These are phyloP conservation scores for Pyrenophora seminiperda DNA, from an alignment of 2,329 filamentous ascomycete species.

Conservation along the genomic window DNA sequence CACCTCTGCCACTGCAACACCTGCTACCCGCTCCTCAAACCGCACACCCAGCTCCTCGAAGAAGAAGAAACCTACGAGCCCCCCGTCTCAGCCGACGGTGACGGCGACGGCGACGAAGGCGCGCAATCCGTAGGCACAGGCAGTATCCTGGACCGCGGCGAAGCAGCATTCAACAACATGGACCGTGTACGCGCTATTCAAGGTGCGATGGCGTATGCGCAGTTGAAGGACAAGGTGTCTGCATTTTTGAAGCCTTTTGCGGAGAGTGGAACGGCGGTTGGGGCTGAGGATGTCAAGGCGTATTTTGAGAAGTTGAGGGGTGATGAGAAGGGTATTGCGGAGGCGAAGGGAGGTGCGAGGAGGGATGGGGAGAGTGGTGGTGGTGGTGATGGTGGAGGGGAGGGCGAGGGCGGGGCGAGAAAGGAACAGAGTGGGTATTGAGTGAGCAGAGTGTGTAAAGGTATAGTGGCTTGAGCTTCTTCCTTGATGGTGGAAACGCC, in stretches of 20 bases:
- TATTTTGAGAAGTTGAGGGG: conserved; percentile 95
- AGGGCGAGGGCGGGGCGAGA: conserved; percentile 34
- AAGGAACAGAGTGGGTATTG: conserved; percentile 51
- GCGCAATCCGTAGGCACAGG: conserved; percentile 70
- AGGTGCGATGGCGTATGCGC: conserved; percentile 97
- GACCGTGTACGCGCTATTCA: conserved; percentile 91
- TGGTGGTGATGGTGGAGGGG: conserved; percentile 25
- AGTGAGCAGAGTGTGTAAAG: no score
- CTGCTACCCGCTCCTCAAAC: conserved; percentile 76
- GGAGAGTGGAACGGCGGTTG: conserved; percentile 83
- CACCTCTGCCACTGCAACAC: conserved; percentile 78
- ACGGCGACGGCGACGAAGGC: conserved; percentile 57
- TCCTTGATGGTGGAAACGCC: no score
- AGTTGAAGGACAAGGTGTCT: conserved; percentile 94
- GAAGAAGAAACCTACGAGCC: conserved; percentile 95
- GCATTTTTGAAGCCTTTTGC: conserved; percentile 93
- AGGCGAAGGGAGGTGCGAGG: conserved; percentile 40
- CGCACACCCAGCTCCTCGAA: conserved; percentile 82
- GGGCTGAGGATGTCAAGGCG: conserved; percentile 92
- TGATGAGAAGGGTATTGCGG: conserved; percentile 72
- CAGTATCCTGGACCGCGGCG: conserved; percentile 86
- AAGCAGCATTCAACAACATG: conserved; percentile 87
- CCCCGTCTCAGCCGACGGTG: conserved; percentile 74
- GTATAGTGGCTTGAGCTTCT: neutral
- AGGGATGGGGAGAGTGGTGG: conserved; percentile 37